phyloP scores from a whole-genome alignment of 164 flowering plant species.

The Magnolia officinalis region DNA sequence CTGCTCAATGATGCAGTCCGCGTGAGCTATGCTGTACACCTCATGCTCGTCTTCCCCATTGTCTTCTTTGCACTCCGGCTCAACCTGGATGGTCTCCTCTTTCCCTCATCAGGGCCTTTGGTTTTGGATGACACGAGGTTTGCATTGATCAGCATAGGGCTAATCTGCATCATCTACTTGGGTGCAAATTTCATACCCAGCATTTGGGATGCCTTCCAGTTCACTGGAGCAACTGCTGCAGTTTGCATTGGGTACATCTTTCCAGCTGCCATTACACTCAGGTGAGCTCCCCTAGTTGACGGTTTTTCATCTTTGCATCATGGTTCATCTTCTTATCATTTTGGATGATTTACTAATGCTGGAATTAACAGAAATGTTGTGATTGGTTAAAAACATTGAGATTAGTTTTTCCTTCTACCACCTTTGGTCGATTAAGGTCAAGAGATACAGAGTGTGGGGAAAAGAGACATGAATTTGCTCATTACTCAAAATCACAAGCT shows the following conservation, averaged over 20 bases:
- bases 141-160: constrained; percentile 48
- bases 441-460: background rate
- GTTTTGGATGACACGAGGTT: constrained; percentile 58
- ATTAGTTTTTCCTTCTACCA: background rate
- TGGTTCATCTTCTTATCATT: background rate
- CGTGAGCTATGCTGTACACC: constrained; percentile 82
- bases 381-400: background rate
- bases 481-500: background rate
- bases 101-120: constrained; percentile 63
- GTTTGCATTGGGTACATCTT: constrained; percentile 93
- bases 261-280: constrained; percentile 75
- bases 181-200: constrained; percentile 97
- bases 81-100: constrained; percentile 82
- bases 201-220: constrained; percentile 98
- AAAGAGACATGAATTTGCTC: background rate
- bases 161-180: constrained; percentile 54
- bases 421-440: background rate
- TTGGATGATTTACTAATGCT: background rate
- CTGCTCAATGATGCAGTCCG: constrained; percentile 83
- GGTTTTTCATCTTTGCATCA: background rate
- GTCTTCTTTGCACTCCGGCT: constrained; percentile 78
- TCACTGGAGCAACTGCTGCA: constrained; percentile 96
- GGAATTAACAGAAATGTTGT: background rate
- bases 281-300: constrained; percentile 38
- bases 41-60: constrained; percentile 93